A percentile compares a stretch with the other conserved stretches of the same genome.
Evolutionary conservation across 345 rosid genomes (phyloP).

Genomic region (Combretum micranthum): DNA sequence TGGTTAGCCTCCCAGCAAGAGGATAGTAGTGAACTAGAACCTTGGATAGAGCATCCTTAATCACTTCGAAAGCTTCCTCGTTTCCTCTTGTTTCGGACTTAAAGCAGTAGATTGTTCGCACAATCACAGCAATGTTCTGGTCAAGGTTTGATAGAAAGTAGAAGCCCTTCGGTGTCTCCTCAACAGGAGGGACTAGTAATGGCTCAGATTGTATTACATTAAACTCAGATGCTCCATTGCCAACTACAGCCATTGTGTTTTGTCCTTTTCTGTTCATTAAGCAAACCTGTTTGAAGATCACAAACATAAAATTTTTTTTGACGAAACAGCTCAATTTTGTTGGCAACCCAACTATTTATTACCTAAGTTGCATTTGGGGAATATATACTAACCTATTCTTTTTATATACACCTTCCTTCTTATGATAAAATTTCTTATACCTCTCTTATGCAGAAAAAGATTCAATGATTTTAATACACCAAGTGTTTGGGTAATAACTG

Average conservation of each 20-base stretch:
- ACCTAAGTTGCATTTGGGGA: too few species aligned
- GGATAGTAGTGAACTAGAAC: constrained; percentile 71
- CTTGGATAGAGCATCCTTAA: constrained; percentile 55
- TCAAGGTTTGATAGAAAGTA: constrained; percentile 80
- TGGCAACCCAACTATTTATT: too few species aligned
- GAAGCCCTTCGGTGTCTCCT: constrained; percentile 56
- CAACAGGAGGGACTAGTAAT: constrained; percentile 47
- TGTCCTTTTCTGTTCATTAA: not conserved
- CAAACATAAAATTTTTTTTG: constrained; percentile 9
- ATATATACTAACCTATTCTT: too few species aligned
- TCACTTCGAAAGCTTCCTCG: constrained; percentile 50
- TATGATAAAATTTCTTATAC: too few species aligned
- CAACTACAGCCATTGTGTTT: constrained; percentile 29
- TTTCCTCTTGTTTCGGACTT: constrained; percentile 56
- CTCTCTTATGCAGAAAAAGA: too few species aligned
- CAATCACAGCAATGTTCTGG: constrained; percentile 76
- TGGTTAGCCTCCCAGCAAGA: constrained; percentile 61
- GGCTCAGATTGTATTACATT: constrained; percentile 42
- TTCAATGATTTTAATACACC: too few species aligned
- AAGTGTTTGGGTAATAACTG: too few species aligned
- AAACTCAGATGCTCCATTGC: constrained; percentile 24
- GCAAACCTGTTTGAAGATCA: not conserved
- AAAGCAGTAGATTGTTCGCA: constrained; percentile 75
- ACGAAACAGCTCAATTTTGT: not conserved
- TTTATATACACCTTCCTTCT: too few species aligned